Conservation (phyloP, 78 protist species). For the Dictyostelium citrinum region DNA sequence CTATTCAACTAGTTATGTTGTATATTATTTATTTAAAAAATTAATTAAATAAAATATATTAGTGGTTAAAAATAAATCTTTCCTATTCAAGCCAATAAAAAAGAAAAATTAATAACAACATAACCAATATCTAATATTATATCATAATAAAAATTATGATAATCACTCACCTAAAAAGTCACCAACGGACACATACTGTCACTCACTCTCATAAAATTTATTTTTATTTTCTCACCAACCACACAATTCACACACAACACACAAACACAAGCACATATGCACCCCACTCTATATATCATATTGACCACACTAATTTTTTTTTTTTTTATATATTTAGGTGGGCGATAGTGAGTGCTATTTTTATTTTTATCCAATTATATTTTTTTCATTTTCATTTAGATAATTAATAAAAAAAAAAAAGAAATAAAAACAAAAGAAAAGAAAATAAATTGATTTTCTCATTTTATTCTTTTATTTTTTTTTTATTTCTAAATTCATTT, state of each 20-base stretch:
- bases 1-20: neutral
- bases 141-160: neutral
- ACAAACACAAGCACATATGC: neutral
- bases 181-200: neutral
- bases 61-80: neutral
- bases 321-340: no score
- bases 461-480: no score
- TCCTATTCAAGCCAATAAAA: neutral
- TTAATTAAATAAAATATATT: neutral
- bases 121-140: neutral
- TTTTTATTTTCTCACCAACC: neutral
- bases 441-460: no score
- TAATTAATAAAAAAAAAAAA: no score
- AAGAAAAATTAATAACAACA: neutral
- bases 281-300: neutral
- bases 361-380: no score
- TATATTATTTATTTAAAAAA: neutral
- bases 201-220: neutral
- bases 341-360: no score
- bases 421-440: no score
- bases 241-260: neutral
- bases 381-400: no score
- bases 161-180: neutral
- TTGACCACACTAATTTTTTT: neutral
- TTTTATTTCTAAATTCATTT: no score